A percentile compares a stretch with the other conserved stretches of the same genome.
These are phyloP conservation scores for Hansfordia pulvinata DNA, from an alignment of 2,329 filamentous ascomycete genomes.

Conservation along the genomic window DNA sequence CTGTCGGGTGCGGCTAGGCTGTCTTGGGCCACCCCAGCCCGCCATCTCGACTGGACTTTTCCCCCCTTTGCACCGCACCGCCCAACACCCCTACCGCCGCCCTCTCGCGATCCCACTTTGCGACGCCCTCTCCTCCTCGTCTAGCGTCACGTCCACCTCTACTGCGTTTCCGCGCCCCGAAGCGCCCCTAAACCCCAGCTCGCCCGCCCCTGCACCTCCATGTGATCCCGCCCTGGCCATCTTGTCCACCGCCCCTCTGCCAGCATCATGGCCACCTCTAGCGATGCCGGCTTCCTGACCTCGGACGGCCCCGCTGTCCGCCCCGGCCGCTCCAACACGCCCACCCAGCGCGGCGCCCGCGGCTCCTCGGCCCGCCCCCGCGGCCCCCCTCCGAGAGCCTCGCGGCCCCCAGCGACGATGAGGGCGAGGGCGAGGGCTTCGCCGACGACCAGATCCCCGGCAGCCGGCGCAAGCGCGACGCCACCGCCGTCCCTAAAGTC, in stretches of 20 bases:
- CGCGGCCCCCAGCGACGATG: constrained; percentile 47
- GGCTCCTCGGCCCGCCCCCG: constrained; percentile 41
- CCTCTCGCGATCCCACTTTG: too few species aligned
- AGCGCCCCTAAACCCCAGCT: too few species aligned
- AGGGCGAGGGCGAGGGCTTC: constrained; percentile 45
- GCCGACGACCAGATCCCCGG: constrained; percentile 50
- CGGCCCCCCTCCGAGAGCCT: constrained; percentile 49
- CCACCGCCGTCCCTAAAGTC: constrained; percentile 49
- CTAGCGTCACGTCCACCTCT: too few species aligned
- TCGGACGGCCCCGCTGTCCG: constrained; percentile 41
- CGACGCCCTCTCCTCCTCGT: too few species aligned
- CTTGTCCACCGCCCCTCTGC: neutral
- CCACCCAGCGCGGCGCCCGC: constrained; percentile 27
- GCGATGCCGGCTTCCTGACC: constrained; percentile 42
- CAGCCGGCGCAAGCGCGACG: constrained; percentile 31
- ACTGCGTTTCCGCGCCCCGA: too few species aligned
- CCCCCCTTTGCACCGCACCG: too few species aligned
- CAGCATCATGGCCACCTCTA: constrained; percentile 33
- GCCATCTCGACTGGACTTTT: too few species aligned
- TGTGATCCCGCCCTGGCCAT: too few species aligned
- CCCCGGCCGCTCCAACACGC: constrained; percentile 27
- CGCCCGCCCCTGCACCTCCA: too few species aligned
- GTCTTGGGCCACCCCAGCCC: too few species aligned
- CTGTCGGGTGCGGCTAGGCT: too few species aligned
- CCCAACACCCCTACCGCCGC: too few species aligned